phyloP scores from a whole-genome alignment of 352 stramenopile genomes.

The Globisporangium abappressorium region DNA sequence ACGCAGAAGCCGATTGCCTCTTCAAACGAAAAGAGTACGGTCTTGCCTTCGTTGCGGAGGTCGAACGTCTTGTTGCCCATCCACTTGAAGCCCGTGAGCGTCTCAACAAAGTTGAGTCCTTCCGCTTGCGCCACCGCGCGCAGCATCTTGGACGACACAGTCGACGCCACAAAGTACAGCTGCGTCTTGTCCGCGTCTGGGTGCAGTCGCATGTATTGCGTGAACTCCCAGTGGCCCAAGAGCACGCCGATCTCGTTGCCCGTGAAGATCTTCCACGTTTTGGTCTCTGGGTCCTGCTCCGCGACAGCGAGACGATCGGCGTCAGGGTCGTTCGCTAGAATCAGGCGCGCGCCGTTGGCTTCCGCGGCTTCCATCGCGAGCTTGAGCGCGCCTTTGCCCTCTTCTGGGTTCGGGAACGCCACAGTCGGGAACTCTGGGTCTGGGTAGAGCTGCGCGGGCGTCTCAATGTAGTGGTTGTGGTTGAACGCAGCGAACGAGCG shows the following conservation, averaged over 20 bases:
- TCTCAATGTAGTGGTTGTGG: slow-evolving; percentile 81
- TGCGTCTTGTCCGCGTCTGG: slow-evolving; percentile 55
- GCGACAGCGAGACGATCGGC: slow-evolving; percentile 96
- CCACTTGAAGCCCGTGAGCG: slow-evolving; percentile 99
- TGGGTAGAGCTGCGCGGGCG: slow-evolving; percentile 88
- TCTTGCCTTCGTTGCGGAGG: slow-evolving; percentile 83
- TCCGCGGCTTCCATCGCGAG: slow-evolving; percentile 90
- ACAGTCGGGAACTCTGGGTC: slow-evolving; percentile 97
- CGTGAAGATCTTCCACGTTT: slow-evolving; percentile 95
- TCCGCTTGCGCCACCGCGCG: slow-evolving; percentile 88
- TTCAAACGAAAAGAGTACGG: slow-evolving; percentile 96
- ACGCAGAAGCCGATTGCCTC: slow-evolving; percentile 99
- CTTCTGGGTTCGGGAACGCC: slow-evolving; percentile 97
- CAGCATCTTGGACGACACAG: slow-evolving; percentile 97
- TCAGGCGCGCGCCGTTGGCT: slow-evolving; percentile 67
- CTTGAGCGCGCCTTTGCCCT: slow-evolving; percentile 95
- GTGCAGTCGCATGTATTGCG: slow-evolving; percentile 58
- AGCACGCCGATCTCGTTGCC: slow-evolving; percentile 98
- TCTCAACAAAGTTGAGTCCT: slow-evolving; percentile 96
- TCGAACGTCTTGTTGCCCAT: slow-evolving; percentile 92
- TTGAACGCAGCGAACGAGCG: slow-evolving; percentile 90
- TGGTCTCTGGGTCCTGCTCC: slow-evolving; percentile 72
- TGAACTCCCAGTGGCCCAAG: slow-evolving; percentile 91
- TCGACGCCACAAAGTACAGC: slow-evolving; percentile 92
- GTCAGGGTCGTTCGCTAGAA: slow-evolving; percentile 98